Conservation (phyloP, 345 rosid genomes). For the Isatis tinctoria region DNA sequence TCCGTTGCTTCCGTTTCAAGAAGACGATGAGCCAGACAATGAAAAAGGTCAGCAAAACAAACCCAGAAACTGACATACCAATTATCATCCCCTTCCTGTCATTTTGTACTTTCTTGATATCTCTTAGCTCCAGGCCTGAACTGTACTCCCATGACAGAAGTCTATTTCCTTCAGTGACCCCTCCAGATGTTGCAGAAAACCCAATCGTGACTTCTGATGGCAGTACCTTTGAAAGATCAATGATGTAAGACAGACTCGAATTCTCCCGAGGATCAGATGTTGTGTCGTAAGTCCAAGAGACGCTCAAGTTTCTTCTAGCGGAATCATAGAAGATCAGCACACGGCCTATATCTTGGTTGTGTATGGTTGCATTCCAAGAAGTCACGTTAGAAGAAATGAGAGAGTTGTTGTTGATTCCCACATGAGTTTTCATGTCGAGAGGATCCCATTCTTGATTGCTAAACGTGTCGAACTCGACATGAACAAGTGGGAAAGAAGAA, state of each 20-base stretch:
- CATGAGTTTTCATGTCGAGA: constrained; percentile 13
- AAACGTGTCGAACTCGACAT: constrained; percentile 37
- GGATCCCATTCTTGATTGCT: constrained; percentile 36
- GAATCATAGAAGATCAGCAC: constrained; percentile 38
- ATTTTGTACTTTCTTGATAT: constrained; percentile 11
- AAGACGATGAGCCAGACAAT: neutral
- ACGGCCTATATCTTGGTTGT: constrained; percentile 22
- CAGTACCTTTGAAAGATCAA: constrained; percentile 42
- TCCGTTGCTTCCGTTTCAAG: constrained; percentile 11
- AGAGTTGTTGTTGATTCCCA: constrained; percentile 42
- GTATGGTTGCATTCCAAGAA: constrained; percentile 36
- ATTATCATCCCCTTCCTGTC: neutral
- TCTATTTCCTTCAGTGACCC: constrained; percentile 1
- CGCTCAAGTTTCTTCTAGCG: constrained; percentile 38
- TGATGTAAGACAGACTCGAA: constrained; percentile 34
- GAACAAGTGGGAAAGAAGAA: constrained; percentile 29
- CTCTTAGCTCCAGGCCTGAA: constrained; percentile 32
- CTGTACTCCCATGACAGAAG: constrained; percentile 42
- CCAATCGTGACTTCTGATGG: constrained; percentile 45
- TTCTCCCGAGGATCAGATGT: constrained; percentile 30
- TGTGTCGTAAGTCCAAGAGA: constrained; percentile 39
- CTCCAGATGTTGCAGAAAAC: constrained; percentile 40
- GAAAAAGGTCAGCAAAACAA: constrained; percentile 12
- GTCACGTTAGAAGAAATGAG: constrained; percentile 13
- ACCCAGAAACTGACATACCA: constrained; percentile 20